Evolutionary conservation across 208 protist genomes (phyloP), one percentile per base, ranked within the genome.

Genomic region (Acanthamoeba castellanii): DNA sequence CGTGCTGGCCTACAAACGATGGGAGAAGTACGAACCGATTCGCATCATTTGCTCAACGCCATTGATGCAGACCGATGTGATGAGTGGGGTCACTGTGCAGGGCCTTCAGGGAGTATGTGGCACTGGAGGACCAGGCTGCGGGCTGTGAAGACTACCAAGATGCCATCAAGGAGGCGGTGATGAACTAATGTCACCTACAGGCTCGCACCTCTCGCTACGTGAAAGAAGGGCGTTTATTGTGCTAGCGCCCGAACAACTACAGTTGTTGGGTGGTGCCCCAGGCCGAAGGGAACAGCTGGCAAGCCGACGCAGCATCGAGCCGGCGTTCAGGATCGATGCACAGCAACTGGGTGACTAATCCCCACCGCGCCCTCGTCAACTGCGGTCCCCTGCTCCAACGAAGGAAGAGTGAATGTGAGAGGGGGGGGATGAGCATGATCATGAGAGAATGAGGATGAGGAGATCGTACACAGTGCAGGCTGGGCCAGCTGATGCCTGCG

Each of bases 131-230:
- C 11, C 76, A 85, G 30, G 76, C 76, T 9, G 76, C 61, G 55
- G 76, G 76, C 0, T 85, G 76, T 45, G 76, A 85, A 34, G 76
- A 85, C 45, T 85, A 85, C n/a, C 76, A 85, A 25, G 45, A 50
- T n/a, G 76, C 76, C 34, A n/a, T 85, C 27, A 85, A 85, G 22
- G 76, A 61, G 27, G 76, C 76, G 13, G 76, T 85, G n/a, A 85
- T 34, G 76, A 37, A 37, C 3, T 0, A 3, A n/a, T n/a, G n/a
- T n/a, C 37, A 37, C 3, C 37, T 27, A 3, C 37, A 37, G n/a
- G n/a, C n/a, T n/a, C n/a, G n/a, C n/a, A n/a, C n/a, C n/a, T n/a
- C n/a, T n/a, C n/a, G n/a, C n/a, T n/a, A n/a, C n/a, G n/a, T n/a
- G n/a, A n/a, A n/a, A n/a, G n/a, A n/a, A n/a, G n/a, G n/a, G n/a